Percentiles rank a stretch among this genome's conserved stretches.
Conservation (phyloP, 2,329 filamentous ascomycete species). For the Nakataea oryzae region DNA sequence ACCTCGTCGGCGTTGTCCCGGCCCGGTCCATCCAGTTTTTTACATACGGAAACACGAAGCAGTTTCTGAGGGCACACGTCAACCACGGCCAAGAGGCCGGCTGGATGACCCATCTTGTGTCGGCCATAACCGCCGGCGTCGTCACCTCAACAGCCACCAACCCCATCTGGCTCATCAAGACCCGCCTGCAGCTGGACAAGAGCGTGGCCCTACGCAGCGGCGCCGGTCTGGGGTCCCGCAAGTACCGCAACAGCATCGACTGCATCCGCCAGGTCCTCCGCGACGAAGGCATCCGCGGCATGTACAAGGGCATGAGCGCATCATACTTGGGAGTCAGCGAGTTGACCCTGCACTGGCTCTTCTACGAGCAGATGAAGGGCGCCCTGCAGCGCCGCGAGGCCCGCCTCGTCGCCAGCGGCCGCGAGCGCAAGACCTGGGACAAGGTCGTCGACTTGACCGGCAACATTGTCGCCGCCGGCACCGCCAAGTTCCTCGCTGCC, state of each 20-base stretch:
- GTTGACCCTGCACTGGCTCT: constrained; percentile 83
- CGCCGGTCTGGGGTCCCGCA: constrained; percentile 39
- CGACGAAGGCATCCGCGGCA: constrained; percentile 67
- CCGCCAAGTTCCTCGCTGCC: constrained; percentile 77
- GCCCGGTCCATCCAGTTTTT: constrained; percentile 90
- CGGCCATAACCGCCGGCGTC: constrained; percentile 69
- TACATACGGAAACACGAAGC: constrained; percentile 86
- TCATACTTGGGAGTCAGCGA: constrained; percentile 88
- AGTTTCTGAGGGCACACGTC: constrained; percentile 64
- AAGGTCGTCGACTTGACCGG: constrained; percentile 67
- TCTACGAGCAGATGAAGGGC: constrained; percentile 88
- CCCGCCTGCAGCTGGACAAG: constrained; percentile 83
- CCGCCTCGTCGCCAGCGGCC: constrained; percentile 43
- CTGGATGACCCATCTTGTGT: constrained; percentile 63
- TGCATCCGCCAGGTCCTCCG: constrained; percentile 75
- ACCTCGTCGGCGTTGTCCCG: constrained; percentile 80
- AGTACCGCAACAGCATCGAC: constrained; percentile 81
- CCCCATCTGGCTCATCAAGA: constrained; percentile 96
- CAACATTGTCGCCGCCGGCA: constrained; percentile 67
- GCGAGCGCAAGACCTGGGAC: constrained; percentile 61
- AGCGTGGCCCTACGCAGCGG: constrained; percentile 55
- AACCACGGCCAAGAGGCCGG: constrained; percentile 59
- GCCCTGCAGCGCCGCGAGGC: constrained; percentile 56
- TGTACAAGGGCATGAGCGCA: constrained; percentile 86
- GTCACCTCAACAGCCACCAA: constrained; percentile 87